Percentiles rank a stretch among this genome's conserved stretches.
These are phyloP conservation scores for Xylaria sp. DNA, from an alignment of 2,329 filamentous ascomycete genomes.

Conservation along the genomic window DNA sequence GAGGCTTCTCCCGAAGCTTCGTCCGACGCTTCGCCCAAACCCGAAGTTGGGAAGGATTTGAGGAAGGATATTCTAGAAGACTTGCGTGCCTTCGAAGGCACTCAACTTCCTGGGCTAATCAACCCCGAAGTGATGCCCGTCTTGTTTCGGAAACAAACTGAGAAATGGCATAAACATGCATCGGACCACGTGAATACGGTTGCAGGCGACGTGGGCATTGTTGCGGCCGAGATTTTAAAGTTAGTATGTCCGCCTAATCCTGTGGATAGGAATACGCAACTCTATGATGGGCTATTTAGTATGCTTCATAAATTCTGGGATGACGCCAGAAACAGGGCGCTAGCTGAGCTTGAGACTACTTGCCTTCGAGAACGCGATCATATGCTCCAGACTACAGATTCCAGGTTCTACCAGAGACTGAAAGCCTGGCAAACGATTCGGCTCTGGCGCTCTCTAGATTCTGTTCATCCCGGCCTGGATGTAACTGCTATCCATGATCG, in stretches of 20 bases:
- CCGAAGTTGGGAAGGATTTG: constrained; percentile 9
- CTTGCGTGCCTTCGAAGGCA: constrained; percentile 38
- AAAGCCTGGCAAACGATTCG: constrained; percentile 27
- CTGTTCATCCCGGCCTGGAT: neutral
- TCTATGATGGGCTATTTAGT: neutral
- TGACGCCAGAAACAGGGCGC: neutral
- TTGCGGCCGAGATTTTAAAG: neutral
- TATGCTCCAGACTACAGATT: constrained; percentile 34
- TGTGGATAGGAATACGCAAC: constrained; percentile 14
- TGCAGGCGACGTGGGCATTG: constrained; percentile 19
- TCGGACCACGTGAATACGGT: constrained; percentile 35
- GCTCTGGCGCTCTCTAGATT: constrained; percentile 29
- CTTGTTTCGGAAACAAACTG: constrained; percentile 42
- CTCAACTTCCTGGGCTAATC: constrained; percentile 42
- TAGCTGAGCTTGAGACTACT: constrained; percentile 4
- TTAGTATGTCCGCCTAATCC: neutral
- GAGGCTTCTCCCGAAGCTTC: no score
- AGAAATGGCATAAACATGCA: constrained; percentile 41
- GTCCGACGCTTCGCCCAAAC: neutral
- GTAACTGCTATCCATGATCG: constrained; percentile 22
- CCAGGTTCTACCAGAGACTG: constrained; percentile 33
- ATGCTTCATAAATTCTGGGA: constrained; percentile 31
- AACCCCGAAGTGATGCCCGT: constrained; percentile 41
- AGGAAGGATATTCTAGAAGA: constrained; percentile 35
- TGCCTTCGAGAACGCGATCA: constrained; percentile 25